Evolutionary conservation across 805 yeast genomes (phyloP).

Genomic region (Metschnikowia gruessii): DNA sequence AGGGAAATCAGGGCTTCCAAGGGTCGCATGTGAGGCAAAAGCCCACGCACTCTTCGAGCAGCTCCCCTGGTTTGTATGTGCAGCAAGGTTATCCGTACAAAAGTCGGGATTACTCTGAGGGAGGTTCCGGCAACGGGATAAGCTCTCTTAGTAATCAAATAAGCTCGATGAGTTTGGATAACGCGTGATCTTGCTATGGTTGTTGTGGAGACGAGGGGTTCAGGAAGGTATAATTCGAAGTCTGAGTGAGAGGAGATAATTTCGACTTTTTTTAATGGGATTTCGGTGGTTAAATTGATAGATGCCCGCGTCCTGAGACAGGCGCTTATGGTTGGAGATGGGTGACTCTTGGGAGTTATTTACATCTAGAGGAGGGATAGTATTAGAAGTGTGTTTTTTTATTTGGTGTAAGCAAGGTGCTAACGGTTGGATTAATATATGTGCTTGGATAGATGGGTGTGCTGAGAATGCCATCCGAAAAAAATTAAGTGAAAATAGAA

Average conservation of each 20-base stretch:
- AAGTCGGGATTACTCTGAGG: conserved; percentile 11
- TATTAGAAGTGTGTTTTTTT: background rate
- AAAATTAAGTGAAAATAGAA: background rate
- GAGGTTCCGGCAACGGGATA: background rate
- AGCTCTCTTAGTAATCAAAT: conserved; percentile 29
- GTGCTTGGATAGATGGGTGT: conserved; percentile 3
- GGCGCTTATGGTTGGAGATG: background rate
- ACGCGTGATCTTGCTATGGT: background rate
- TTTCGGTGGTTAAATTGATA: no score
- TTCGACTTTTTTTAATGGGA: no score
- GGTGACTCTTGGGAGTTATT: background rate
- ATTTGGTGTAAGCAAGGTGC: conserved; percentile 6
- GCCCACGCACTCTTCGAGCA: conserved; percentile 15
- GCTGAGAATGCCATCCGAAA: background rate
- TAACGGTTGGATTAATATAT: conserved; percentile 6
- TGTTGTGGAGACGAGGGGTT: background rate
- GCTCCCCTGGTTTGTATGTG: conserved; percentile 18
- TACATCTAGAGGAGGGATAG: background rate
- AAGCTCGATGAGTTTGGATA: conserved; percentile 25
- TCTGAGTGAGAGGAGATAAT: background rate
- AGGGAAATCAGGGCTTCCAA: conserved; percentile 6
- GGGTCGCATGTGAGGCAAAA: conserved; percentile 17
- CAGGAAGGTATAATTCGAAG: background rate
- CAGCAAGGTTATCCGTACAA: conserved; percentile 13
- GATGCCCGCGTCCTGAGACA: background rate